Evolutionary conservation across 768 basidiomycete species (phyloP), one percentile per base, ranked within the genome.

Genomic region (Lactarius akahatsu): DNA sequence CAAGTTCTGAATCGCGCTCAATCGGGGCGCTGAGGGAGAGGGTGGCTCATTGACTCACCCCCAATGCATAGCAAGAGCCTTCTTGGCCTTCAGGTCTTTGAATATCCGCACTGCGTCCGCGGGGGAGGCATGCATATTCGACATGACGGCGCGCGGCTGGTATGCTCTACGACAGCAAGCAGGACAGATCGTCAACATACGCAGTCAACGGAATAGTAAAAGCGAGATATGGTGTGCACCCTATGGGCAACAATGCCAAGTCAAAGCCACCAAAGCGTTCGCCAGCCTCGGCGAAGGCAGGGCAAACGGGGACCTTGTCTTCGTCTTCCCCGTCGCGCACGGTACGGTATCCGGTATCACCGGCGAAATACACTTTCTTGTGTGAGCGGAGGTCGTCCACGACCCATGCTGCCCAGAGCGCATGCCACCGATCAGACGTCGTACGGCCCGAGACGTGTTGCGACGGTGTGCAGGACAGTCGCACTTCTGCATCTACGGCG

Each of bases 241-340:
- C 83, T 23, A 89, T 89, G 0, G 90, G 89, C 66, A 91, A 86
- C 75, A 90, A 73, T 7, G 86, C 86, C 38, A 90, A 75, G 72
- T 91, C 87, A 69, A 91, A 87, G 0, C 80, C 82, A 0, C 86
- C 87, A 68, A 85, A 85, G 15, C 73, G 74, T 59, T 83, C 78
- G 2, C 90, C 91, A 60, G 92, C 87, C 74, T 88, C 83, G 71
- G 82, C 81, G 75, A 93, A 93, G 2, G 83, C 90, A 7, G 90
- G 91, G 73, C 90, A 92, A 13, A 79, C 75, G 0, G 87, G 83
- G 1, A 83, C 78, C 23, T 76, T 74, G 1, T 82, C 74, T 81
- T 84, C 68, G 80, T 81, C 74, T 62, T 83, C 78, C 0, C 79
- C 81, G 67, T 76, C 78, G 58, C 65, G 66, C 16, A 85, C 84